Evolutionary conservation across 192 early-diverging fungal species (phyloP).

Genomic region (Backusella mclennaniae): DNA sequence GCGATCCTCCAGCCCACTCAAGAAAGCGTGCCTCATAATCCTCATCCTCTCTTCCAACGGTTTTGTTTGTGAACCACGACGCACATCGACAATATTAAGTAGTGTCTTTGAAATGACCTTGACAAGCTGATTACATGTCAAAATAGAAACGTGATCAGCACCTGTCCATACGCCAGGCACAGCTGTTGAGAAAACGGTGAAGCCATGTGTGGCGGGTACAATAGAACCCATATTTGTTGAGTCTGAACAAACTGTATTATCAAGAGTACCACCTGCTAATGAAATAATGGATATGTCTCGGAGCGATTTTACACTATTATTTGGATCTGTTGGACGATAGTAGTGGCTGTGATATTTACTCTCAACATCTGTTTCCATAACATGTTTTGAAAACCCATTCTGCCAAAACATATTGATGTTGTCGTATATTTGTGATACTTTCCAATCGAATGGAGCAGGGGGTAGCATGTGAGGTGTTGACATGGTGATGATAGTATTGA

Average conservation of each 20-base stretch:
- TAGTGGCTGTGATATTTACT: neutral
- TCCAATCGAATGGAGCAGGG: conserved; percentile 70
- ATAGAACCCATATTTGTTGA: conserved; percentile 68
- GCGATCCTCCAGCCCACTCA: conserved; percentile 51
- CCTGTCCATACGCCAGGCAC: conserved; percentile 87
- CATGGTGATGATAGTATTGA: conserved; percentile 83
- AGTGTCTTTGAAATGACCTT: conserved; percentile 59
- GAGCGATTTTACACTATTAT: conserved; percentile 24
- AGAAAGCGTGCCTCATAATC: conserved; percentile 55
- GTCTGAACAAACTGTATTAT: conserved; percentile 85
- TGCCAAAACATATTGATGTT: conserved; percentile 73
- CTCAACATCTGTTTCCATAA: neutral
- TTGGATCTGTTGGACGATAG: neutral
- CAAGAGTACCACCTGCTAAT: conserved; percentile 86
- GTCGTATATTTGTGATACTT: conserved; percentile 65
- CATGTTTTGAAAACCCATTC: conserved; percentile 33
- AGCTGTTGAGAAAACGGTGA: conserved; percentile 76
- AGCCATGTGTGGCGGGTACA: conserved; percentile 65
- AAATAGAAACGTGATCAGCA: conserved; percentile 79
- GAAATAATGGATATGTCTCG: conserved; percentile 74
- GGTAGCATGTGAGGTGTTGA: conserved; percentile 85
- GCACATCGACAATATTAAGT: conserved; percentile 63
- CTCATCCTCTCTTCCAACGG: conserved; percentile 60
- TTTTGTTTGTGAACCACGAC: conserved; percentile 54
- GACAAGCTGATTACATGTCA: conserved; percentile 92